A percentile compares a stretch with the other conserved stretches of the same genome.
phyloP scores from a whole-genome alignment of 345 rosid genomes.

The Streptanthus diversifolius region DNA sequence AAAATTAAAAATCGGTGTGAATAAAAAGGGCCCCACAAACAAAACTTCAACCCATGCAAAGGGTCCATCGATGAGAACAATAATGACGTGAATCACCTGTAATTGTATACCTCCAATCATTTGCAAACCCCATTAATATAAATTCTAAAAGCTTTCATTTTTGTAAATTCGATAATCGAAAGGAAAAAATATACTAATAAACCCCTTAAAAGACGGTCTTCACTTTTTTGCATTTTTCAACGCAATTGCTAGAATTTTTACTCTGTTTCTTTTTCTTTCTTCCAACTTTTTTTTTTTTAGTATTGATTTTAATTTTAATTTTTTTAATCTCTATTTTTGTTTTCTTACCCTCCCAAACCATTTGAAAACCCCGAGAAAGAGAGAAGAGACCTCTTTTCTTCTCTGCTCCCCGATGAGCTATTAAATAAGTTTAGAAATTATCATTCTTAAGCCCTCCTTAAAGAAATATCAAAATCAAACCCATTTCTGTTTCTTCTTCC shows the following conservation, averaged over 20 bases:
- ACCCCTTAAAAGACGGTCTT: slow-evolving; percentile 16
- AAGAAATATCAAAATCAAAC: slow-evolving; percentile 45
- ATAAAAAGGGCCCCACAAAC: slow-evolving; percentile 2
- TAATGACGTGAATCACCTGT: slow-evolving; percentile 33
- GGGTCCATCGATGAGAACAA: slow-evolving; percentile 35
- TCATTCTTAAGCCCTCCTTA: slow-evolving; percentile 47
- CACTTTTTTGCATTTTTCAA: slow-evolving; percentile 27
- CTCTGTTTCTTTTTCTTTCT: neutral
- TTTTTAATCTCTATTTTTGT: neutral
- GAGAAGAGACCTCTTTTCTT: slow-evolving; percentile 45
- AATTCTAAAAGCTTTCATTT: slow-evolving; percentile 10
- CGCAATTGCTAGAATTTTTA: slow-evolving; percentile 16
- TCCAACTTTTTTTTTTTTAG: neutral
- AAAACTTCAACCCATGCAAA: slow-evolving; percentile 30
- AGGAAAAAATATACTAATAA: neutral
- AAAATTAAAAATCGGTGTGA: neutral
- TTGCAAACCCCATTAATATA: slow-evolving; percentile 26
- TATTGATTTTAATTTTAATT: neutral
- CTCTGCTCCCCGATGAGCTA: slow-evolving; percentile 53
- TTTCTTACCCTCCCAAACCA: slow-evolving; percentile 58
- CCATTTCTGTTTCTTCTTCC: slow-evolving; percentile 18
- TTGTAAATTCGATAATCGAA: neutral
- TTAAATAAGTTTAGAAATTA: slow-evolving; percentile 16
- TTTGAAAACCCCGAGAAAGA: slow-evolving; percentile 91
- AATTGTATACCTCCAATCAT: slow-evolving; percentile 34